These are phyloP conservation scores for Auriculariales sp. DNA, from an alignment of 768 basidiomycete species.

Conservation along the genomic window DNA sequence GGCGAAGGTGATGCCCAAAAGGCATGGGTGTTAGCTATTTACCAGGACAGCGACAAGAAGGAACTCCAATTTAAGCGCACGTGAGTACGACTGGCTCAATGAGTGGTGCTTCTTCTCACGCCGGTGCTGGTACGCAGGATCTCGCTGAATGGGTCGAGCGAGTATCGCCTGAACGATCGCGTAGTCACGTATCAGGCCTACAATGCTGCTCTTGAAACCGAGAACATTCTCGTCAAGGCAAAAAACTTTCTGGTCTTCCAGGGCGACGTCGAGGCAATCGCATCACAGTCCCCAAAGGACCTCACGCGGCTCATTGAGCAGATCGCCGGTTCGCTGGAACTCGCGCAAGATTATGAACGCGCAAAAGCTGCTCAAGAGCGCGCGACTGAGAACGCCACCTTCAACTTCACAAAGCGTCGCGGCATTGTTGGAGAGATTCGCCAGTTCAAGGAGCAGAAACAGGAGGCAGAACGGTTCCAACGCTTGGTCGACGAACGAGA, in stretches of 20 bases:
- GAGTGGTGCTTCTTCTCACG: neutral
- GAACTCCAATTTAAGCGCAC: constrained; percentile 88
- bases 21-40: constrained; percentile 93
- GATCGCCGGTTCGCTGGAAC: constrained; percentile 86
- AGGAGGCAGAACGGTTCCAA: constrained; percentile 82
- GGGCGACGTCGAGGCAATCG: constrained; percentile 96
- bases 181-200: constrained; percentile 79
- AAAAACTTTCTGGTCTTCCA: constrained; percentile 99
- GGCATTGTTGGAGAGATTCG: constrained; percentile 92
- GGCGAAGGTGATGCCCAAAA: constrained; percentile 80
- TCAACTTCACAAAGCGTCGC: constrained; percentile 87
- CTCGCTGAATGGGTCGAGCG: constrained; percentile 72
- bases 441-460: constrained; percentile 94
- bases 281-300: constrained; percentile 84
- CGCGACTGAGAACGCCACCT: constrained; percentile 87
- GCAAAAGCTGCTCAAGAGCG: constrained; percentile 78
- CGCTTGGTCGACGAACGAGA: constrained; percentile 62
- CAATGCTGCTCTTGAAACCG: constrained; percentile 71
- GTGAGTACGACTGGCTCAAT: constrained; percentile 35
- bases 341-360: constrained; percentile 75
- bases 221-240: constrained; percentile 96
- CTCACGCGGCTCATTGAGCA: constrained; percentile 86
- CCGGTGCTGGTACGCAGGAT: constrained; percentile 37
- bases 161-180: constrained; percentile 76
- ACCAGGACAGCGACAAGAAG: constrained; percentile 56